Evolutionary conservation across 495 filamentous ascomycete genomes (phyloP).

Genomic region (Podospora anserina): DNA sequence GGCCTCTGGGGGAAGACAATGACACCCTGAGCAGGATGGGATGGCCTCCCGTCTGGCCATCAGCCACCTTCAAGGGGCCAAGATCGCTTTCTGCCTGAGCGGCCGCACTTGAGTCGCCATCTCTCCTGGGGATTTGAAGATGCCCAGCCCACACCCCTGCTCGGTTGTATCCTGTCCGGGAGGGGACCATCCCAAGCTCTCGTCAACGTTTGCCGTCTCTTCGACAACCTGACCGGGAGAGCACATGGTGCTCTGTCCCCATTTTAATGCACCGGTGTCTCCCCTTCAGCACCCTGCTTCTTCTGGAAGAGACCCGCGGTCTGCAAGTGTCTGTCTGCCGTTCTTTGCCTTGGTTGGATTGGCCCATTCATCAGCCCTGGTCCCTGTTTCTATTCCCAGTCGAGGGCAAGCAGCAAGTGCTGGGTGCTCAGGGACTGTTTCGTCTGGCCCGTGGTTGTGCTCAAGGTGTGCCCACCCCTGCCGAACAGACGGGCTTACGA

Average conservation of each 20-base stretch:
- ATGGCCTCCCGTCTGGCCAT: background rate
- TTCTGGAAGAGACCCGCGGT: slow-evolving; percentile 26
- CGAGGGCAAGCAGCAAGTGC: slow-evolving; percentile 28
- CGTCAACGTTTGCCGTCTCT: slow-evolving; percentile 6
- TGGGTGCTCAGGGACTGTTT: slow-evolving; percentile 46
- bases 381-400: slow-evolving; percentile 40
- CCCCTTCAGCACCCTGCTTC: slow-evolving; percentile 9
- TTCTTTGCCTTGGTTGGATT: slow-evolving; percentile 10
- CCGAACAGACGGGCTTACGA: slow-evolving; percentile 1
- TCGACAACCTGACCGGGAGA: slow-evolving; percentile 22
- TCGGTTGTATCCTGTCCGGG: slow-evolving; percentile 24
- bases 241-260: slow-evolving; percentile 13
- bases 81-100: background rate
- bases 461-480: slow-evolving; percentile 26
- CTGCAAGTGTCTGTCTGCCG: background rate
- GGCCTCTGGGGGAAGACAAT: background rate
- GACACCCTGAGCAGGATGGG: background rate
- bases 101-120: background rate
- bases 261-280: slow-evolving; percentile 24
- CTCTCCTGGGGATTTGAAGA: background rate
- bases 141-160: slow-evolving; percentile 20
- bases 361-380: slow-evolving; percentile 27
- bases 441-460: slow-evolving; percentile 42
- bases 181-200: slow-evolving; percentile 21
- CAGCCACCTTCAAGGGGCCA: background rate